Base-by-base conservation (phyloP, 441 rosid genomes). In the Eutrema salsugineum region DNA sequence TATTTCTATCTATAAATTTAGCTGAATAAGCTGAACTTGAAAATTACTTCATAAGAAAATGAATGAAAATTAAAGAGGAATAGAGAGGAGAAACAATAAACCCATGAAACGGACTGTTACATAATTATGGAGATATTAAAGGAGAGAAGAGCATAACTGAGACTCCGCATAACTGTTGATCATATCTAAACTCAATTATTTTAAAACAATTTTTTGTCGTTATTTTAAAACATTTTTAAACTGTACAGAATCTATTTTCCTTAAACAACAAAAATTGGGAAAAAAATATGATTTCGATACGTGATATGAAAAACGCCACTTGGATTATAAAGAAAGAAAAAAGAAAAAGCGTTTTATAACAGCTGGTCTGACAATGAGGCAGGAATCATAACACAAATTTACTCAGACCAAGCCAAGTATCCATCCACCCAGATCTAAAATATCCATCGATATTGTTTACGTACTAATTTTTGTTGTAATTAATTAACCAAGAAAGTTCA, bases 281-380 rank as follows among this genome's bases (percentile, higher is more conserved):
- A 53, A 57, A 9, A 53, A 57, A 40, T 44, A 11, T 22, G 46
- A 33, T 54, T 62, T 54, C 28, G 32, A 48, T 53, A 53, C 27
- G 6, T 11, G 22, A 68, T 64, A 67, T 32, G 49, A 20, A 28
- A 43, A 32, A 16, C 7, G 78, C 67, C 78, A 67, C 78, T 12
- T 68, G 78, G 73, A 60, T 16, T 36, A 10, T 28, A 30, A 44
- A 47, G 38, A 24, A 27, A 51, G 68, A 76, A 55, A 56, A 48
- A 54, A 62, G 46, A 55, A 55, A 61, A 75, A 6, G 39, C 39
- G 15, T 61, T 67, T 47, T 68, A 12, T 5, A 3, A 19, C 79
- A 76, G 79, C 54, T 76, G 75, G 79, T 69, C 60, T 39, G 75
- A 69, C 69, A 69, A 55, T 47, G 61, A 76, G 79, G 66, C 75